These are phyloP conservation scores for Yarrowia osloensis DNA, from an alignment of 805 yeast species.

Conservation along the genomic window DNA sequence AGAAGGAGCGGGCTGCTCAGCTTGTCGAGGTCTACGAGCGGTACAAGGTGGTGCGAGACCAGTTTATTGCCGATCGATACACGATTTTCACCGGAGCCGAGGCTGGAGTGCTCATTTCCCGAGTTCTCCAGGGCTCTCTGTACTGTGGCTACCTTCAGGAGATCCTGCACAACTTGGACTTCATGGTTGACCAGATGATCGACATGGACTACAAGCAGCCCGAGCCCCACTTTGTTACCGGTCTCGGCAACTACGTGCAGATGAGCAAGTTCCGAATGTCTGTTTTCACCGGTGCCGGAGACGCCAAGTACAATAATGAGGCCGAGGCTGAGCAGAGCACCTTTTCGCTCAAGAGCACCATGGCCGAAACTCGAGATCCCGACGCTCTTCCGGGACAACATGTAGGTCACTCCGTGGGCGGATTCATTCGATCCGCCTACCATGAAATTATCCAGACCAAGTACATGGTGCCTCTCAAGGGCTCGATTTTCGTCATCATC, in stretches of 20 bases:
- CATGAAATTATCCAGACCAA: conserved; percentile 29
- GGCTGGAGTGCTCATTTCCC: conserved; percentile 11
- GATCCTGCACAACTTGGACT: conserved; percentile 12
- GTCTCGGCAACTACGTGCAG: background rate
- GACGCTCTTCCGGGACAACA: conserved; percentile 2
- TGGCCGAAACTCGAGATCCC: conserved; percentile 18
- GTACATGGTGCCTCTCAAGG: conserved; percentile 36
- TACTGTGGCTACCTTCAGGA: conserved; percentile 21
- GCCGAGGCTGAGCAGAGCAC: conserved; percentile 6
- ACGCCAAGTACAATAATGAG: conserved; percentile 7
- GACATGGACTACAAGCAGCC: conserved; percentile 11
- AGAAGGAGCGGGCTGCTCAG: conserved; percentile 19
- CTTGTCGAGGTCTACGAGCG: conserved; percentile 28
- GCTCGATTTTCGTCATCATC: conserved; percentile 36
- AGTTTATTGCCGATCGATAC: conserved; percentile 12
- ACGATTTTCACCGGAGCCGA: conserved; percentile 11
- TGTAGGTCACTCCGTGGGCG: conserved; percentile 3
- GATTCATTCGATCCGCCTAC: background rate
- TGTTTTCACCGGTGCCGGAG: conserved; percentile 13
- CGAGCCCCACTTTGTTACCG: conserved; percentile 39
- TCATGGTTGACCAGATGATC: conserved; percentile 22
- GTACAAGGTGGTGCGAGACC: conserved; percentile 25
- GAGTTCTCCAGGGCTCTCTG: background rate
- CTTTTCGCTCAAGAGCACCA: background rate
- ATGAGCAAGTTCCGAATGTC: conserved; percentile 21